phyloP scores from a whole-genome alignment of 257 asterid genomes.

The Jasminum sambac region DNA sequence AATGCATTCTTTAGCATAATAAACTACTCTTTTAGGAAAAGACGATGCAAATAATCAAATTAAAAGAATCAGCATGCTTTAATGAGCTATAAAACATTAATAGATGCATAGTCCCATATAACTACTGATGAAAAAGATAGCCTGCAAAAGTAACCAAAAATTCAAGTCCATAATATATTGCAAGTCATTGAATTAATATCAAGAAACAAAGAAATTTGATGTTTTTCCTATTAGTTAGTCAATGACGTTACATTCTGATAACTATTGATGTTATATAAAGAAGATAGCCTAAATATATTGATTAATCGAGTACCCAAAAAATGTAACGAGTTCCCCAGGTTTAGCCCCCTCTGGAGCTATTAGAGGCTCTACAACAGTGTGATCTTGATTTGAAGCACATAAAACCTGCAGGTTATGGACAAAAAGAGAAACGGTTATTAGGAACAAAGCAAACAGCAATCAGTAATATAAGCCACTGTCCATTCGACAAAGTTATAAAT shows the following conservation, averaged over 20 bases:
- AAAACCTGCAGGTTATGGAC: slow-evolving; percentile 54
- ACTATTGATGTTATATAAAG: too few species aligned
- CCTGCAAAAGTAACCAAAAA: not conserved
- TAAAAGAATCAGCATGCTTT: not conserved
- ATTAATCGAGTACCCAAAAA: slow-evolving; percentile 58
- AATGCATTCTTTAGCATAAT: not conserved
- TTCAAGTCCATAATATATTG: not conserved
- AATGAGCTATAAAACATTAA: not conserved
- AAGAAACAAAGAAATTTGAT: not conserved
- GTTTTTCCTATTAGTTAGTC: not conserved
- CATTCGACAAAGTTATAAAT: too few species aligned
- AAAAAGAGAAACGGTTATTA: not conserved
- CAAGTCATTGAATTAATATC: not conserved
- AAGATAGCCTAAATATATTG: not conserved
- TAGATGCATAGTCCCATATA: not conserved
- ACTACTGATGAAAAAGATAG: not conserved
- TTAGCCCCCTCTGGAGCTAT: slow-evolving; percentile 82
- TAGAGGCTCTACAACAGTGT: slow-evolving; percentile 81
- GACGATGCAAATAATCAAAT: not conserved
- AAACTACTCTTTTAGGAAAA: not conserved
- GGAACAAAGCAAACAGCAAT: slow-evolving; percentile 15
- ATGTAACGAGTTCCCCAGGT: slow-evolving; percentile 69
- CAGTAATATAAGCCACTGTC: not conserved
- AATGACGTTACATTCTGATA: too few species aligned
- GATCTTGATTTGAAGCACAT: slow-evolving; percentile 88